These are phyloP conservation scores for Verticillium isaacii DNA, from an alignment of 2,329 filamentous ascomycete species.

Conservation along the genomic window DNA sequence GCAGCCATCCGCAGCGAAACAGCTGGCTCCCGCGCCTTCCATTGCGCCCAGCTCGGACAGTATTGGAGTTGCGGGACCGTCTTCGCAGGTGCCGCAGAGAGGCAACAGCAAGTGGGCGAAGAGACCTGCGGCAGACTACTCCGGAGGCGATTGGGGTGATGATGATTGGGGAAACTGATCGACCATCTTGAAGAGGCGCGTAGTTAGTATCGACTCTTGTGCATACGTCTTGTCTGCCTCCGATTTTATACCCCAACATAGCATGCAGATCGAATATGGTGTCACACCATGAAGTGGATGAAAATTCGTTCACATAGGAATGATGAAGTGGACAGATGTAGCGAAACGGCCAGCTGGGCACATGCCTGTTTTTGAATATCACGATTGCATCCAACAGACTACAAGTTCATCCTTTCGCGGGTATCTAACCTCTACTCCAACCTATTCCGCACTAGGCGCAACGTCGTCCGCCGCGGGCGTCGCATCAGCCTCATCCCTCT, in stretches of 20 bases:
- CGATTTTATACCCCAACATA: not conserved
- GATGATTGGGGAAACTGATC: constrained; percentile 8
- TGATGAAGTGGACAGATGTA: no score
- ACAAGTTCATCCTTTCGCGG: not conserved
- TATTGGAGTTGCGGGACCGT: not conserved
- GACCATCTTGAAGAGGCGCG: not conserved
- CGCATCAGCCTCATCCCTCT: not conserved
- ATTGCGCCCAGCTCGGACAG: not conserved
- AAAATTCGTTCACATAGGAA: no score
- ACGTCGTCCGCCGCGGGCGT: not conserved
- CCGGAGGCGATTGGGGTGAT: constrained; percentile 21
- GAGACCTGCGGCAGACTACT: constrained; percentile 20
- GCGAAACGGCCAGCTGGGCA: no score
- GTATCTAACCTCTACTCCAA: not conserved
- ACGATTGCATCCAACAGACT: not conserved
- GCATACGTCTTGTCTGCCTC: not conserved
- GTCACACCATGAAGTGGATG: no score
- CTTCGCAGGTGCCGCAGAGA: not conserved
- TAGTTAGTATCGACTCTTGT: not conserved
- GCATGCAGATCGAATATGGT: not conserved
- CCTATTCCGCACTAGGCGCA: not conserved
- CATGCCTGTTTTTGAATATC: no score
- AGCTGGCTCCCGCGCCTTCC: not conserved
- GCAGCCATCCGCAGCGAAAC: not conserved
- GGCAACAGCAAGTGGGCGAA: constrained; percentile 17